Base-by-base conservation (phyloP, 1,284 basidiomycete species). In the Gastroboletus turbinatus region DNA sequence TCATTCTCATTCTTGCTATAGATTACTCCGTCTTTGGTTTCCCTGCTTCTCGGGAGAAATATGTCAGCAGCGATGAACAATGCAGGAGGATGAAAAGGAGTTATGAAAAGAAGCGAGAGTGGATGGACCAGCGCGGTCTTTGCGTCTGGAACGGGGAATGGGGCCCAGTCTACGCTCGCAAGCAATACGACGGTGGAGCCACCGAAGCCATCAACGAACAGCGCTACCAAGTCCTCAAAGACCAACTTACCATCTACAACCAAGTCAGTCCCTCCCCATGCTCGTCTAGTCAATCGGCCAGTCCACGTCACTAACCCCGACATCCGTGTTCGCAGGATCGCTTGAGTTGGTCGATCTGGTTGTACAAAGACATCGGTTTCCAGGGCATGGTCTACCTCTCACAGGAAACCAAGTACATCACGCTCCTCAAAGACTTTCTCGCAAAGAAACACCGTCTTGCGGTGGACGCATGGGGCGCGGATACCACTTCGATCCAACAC, bases 291-390 rank as follows among this genome's bases (percentile, higher is more conserved):
- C 35, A 27, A 27, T 54, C 4, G 2, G 6, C 19, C 11, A 9
- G 17, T 19, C 14, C 25, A 44, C 17, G 11, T 29, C 40, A 5
- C 23, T 29, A 17, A 11, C 21, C 2, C 21, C 17, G 39, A 42
- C 4, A 14, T 25, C n/a, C 9, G 29, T n/a, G 33, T 35, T 21
- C 13, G 16, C 60, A 87, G 84, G 87, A 87, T 63, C 79, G 76
- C 36, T 67, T 88, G 55, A 86, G 82, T 63, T 92, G 90, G 90
- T 86, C 87, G 0, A 92, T 93, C 69, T 92, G 91, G 90, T 71
- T 90, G 17, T 93, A 90, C 78, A 93, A 92, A 67, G 88, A 92
- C 68, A 89, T 92, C 56, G 90, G 90, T 3, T 92, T 88, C 76
- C 90, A 92, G 69, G 86, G 90, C 40, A 90, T 93, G 88, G 85